Evolutionary conservation across 768 basidiomycete species (phyloP).

Genomic region (Saitozyma sp.): DNA sequence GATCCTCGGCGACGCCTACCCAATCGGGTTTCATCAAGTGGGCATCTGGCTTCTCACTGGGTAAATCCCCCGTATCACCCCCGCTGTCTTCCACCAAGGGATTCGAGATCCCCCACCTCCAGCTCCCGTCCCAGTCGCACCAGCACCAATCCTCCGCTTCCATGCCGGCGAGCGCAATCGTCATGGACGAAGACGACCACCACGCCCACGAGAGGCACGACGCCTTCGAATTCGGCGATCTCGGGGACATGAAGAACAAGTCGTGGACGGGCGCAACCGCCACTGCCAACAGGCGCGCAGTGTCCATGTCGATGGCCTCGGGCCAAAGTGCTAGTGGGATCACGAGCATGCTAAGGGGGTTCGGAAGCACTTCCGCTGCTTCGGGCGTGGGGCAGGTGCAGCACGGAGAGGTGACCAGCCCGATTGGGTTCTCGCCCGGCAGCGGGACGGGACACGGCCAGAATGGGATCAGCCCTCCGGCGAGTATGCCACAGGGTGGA

Average conservation of each 20-base stretch:
- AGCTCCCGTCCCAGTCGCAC: background rate
- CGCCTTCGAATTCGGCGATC: slow-evolving; percentile 47
- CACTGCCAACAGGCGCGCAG: slow-evolving; percentile 19
- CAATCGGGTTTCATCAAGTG: slow-evolving; percentile 26
- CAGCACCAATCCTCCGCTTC: slow-evolving; percentile 6
- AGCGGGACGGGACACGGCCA: background rate
- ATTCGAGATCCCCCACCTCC: slow-evolving; percentile 17
- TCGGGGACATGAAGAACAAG: slow-evolving; percentile 22
- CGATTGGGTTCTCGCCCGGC: background rate
- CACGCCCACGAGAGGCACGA: slow-evolving; percentile 40
- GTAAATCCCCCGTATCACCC: slow-evolving; percentile 15
- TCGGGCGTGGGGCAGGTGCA: too few relatives aligned
- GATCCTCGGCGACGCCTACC: too few relatives aligned
- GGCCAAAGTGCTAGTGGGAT: slow-evolving; percentile 13
- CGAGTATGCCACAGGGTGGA: slow-evolving; percentile 14
- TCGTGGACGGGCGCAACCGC: slow-evolving; percentile 20
- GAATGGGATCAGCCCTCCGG: background rate
- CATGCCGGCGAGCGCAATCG: slow-evolving; percentile 1
- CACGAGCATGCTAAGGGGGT: slow-evolving; percentile 21
- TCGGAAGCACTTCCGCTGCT: slow-evolving; percentile 4
- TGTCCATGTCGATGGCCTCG: slow-evolving; percentile 23
- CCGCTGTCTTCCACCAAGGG: background rate
- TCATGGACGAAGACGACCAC: slow-evolving; percentile 12
- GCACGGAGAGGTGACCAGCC: background rate
- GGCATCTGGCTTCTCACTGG: slow-evolving; percentile 24